phyloP scores from a whole-genome alignment of 371 early-diverging fungal species.

The Mortierella sp. region DNA sequence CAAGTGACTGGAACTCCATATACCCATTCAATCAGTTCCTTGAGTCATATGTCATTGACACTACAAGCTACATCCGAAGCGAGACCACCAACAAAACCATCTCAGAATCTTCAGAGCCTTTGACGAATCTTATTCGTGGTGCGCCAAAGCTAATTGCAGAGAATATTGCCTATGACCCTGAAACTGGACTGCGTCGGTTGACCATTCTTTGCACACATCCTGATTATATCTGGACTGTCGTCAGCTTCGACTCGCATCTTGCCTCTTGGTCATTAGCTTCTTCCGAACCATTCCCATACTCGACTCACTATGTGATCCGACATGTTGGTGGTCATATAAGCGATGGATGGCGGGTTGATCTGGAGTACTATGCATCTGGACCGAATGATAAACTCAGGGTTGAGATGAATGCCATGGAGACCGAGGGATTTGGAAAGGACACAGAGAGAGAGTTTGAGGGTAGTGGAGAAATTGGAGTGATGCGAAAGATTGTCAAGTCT shows the following conservation, averaged over 20 bases:
- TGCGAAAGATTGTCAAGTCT: slow-evolving; percentile 60
- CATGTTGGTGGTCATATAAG: slow-evolving; percentile 73
- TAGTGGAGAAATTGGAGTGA: slow-evolving; percentile 62
- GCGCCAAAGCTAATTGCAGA: slow-evolving; percentile 61
- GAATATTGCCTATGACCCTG: slow-evolving; percentile 62
- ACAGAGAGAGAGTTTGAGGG: slow-evolving; percentile 65
- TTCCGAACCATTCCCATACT: slow-evolving; percentile 53
- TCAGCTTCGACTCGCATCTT: slow-evolving; percentile 70
- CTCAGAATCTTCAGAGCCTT: slow-evolving; percentile 32
- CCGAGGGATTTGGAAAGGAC: slow-evolving; percentile 60
- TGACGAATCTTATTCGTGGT: slow-evolving; percentile 45
- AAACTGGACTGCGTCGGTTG: slow-evolving; percentile 64
- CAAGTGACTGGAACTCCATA: slow-evolving; percentile 70
- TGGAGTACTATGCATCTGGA: slow-evolving; percentile 45
- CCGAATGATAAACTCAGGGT: slow-evolving; percentile 60
- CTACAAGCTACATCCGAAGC: slow-evolving; percentile 60
- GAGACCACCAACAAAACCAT: slow-evolving; percentile 45
- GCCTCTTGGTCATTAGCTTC: slow-evolving; percentile 71
- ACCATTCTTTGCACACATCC: slow-evolving; percentile 65
- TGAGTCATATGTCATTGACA: slow-evolving; percentile 69
- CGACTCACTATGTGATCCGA: slow-evolving; percentile 69
- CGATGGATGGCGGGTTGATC: slow-evolving; percentile 68
- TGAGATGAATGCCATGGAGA: slow-evolving; percentile 66
- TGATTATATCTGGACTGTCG: slow-evolving; percentile 74
- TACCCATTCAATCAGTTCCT: slow-evolving; percentile 78